These are phyloP conservation scores for Aspergillus ochraceus DNA, from an alignment of 2,329 filamentous ascomycete genomes.

Conservation along the genomic window DNA sequence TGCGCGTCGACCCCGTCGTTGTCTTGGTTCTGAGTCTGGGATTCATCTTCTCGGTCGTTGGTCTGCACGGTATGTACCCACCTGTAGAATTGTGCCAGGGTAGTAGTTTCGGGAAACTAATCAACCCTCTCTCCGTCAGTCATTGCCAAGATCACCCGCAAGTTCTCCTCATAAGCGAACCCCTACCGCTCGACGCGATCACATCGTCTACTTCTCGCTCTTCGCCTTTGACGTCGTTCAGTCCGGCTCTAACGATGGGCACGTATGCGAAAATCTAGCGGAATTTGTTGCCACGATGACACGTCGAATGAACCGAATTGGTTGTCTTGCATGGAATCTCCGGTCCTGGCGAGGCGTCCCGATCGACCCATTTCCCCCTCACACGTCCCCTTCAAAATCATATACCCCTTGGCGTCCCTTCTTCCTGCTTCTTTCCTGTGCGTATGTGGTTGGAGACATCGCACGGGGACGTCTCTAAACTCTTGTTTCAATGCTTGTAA, in stretches of 20 bases:
- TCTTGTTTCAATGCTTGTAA: constrained; percentile 19
- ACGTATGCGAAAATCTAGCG: not conserved
- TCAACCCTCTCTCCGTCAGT: constrained; percentile 53
- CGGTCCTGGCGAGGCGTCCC: not conserved
- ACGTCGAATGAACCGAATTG: not conserved
- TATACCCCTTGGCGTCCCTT: constrained; percentile 25
- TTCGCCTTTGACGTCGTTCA: not conserved
- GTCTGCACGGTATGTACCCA: constrained; percentile 81
- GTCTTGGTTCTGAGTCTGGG: constrained; percentile 94
- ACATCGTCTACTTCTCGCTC: not conserved
- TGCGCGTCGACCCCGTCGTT: constrained; percentile 97
- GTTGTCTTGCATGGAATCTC: not conserved
- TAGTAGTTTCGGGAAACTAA: constrained; percentile 9
- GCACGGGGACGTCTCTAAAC: constrained; percentile 5
- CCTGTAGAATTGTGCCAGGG: not conserved
- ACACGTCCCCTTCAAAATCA: constrained; percentile 16
- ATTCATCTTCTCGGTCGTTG: constrained; percentile 98
- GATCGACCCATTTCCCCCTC: constrained; percentile 5
- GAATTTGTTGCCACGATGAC: not conserved
- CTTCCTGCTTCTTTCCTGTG: constrained; percentile 14
- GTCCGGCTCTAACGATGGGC: not conserved
- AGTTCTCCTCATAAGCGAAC: constrained; percentile 63
- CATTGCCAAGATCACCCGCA: constrained; percentile 91
- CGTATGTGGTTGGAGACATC: constrained; percentile 9
- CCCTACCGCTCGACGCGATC: not conserved